These are phyloP conservation scores for Coemansia sp. DNA, from an alignment of 192 early-diverging fungal species.

Conservation along the genomic window DNA sequence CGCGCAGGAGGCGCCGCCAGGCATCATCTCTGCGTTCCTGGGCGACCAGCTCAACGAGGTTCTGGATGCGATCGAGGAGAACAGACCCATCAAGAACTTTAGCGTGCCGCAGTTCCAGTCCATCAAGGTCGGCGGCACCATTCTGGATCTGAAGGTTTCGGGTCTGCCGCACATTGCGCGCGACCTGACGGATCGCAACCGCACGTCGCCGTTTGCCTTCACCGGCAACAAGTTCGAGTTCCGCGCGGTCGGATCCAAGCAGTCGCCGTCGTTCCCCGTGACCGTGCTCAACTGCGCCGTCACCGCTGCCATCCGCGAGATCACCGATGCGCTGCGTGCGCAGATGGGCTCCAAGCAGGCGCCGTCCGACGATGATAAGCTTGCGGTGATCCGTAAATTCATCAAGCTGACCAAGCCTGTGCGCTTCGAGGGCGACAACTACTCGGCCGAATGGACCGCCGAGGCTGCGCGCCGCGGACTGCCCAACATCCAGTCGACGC, in stretches of 20 bases:
- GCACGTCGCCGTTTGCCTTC: conserved; percentile 98
- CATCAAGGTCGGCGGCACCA: conserved; percentile 93
- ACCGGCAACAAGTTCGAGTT: conserved; percentile 99
- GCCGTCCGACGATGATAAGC: conserved; percentile 83
- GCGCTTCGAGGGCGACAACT: conserved; percentile 98
- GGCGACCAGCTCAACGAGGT: conserved; percentile 97
- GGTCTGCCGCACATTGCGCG: conserved; percentile 88
- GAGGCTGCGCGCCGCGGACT: conserved; percentile 95
- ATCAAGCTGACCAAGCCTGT: conserved; percentile 68
- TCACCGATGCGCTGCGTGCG: conserved; percentile 72
- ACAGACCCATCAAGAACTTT: conserved; percentile 82
- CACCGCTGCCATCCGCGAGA: conserved; percentile 73
- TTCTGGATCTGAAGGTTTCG: conserved; percentile 92
- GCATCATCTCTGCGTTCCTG: conserved; percentile 96
- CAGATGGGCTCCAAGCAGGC: conserved; percentile 80
- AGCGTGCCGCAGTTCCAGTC: conserved; percentile 87
- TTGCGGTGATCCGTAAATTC: conserved; percentile 83
- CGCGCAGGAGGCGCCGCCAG: conserved; percentile 97
- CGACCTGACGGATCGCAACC: conserved; percentile 99
- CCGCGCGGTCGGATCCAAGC: conserved; percentile 98
- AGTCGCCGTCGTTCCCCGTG: conserved; percentile 95
- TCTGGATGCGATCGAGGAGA: conserved; percentile 87
- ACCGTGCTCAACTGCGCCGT: conserved; percentile 92
- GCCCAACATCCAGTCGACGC: conserved; percentile 91
- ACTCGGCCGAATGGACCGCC: conserved; percentile 89